Percentiles rank a stretch among this genome's conserved stretches.
Conservation (phyloP, 192 early-diverging fungal species). For the Mortierella antarctica region DNA sequence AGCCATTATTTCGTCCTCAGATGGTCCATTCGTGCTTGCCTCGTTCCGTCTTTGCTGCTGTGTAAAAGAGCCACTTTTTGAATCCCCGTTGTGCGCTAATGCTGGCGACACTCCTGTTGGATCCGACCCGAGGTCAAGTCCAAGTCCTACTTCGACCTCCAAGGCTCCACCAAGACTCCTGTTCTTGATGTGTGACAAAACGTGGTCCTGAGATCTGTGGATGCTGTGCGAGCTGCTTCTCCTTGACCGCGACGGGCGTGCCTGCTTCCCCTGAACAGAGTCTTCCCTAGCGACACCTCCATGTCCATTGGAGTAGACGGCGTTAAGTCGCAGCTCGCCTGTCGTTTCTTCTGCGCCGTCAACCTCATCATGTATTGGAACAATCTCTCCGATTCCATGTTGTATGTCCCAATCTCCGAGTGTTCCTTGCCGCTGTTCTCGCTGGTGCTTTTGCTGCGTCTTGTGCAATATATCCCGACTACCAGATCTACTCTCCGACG, state of each 20-base stretch:
- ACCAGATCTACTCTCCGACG: neutral
- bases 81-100: neutral
- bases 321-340: neutral
- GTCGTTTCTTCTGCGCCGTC: neutral
- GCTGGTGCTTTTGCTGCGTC: too few relatives aligned
- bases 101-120: neutral
- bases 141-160: neutral
- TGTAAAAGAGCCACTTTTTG: neutral
- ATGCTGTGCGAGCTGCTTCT: slow-evolving; percentile 22
- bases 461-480: neutral
- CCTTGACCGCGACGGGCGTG: slow-evolving; percentile 2
- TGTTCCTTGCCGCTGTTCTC: neutral
- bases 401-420: slow-evolving; percentile 16
- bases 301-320: neutral
- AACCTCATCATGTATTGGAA: neutral
- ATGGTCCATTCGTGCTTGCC: neutral
- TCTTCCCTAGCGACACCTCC: neutral
- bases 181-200: slow-evolving; percentile 3
- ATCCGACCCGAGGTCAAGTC: slow-evolving; percentile 1
- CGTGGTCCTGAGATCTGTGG: slow-evolving; percentile 4
- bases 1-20: slow-evolving; percentile 8
- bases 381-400: slow-evolving; percentile 8
- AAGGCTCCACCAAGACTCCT: slow-evolving; percentile 6
- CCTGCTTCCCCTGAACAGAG: neutral
- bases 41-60: neutral